A percentile compares a stretch with the other conserved stretches of the same genome.
Evolutionary conservation across 257 asterid genomes (phyloP).

Genomic region (Solanum sejunctum): DNA sequence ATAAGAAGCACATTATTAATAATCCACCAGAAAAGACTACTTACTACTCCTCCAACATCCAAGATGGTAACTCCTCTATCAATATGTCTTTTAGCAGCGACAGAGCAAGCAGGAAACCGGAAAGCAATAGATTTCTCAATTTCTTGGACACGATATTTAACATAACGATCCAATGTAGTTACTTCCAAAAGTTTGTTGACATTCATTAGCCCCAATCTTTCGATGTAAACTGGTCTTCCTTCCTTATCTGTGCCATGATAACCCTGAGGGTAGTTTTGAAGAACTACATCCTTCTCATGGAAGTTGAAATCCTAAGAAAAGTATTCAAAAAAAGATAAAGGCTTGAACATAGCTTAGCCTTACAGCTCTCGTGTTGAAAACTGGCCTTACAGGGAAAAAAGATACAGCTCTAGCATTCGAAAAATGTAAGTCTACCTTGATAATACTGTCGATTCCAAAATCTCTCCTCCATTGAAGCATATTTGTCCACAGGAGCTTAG

Average conservation of each 20-base stretch:
- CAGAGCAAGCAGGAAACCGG: constrained; percentile 49
- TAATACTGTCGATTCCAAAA: constrained; percentile 52
- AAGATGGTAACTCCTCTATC: constrained; percentile 32
- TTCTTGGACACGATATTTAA: constrained; percentile 37
- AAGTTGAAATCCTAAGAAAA: constrained; percentile 28
- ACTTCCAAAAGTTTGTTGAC: constrained; percentile 29
- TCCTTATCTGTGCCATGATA: constrained; percentile 44
- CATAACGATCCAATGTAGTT: constrained; percentile 34
- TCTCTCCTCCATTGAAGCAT: constrained; percentile 72
- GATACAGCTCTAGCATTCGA: not conserved
- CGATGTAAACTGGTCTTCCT: constrained; percentile 49
- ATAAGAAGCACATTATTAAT: not conserved
- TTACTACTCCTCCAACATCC: constrained; percentile 62
- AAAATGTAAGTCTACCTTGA: constrained; percentile 31
- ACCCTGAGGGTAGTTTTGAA: constrained; percentile 45
- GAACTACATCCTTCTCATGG: constrained; percentile 24
- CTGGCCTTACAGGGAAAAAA: not conserved
- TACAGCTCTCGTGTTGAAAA: too few relatives aligned
- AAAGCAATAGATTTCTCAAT: constrained; percentile 33
- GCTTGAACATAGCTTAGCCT: too few relatives aligned
- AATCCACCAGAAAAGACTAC: not conserved
- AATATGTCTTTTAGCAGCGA: constrained; percentile 30
- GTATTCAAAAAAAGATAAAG: not conserved
- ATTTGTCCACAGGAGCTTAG: constrained; percentile 67
- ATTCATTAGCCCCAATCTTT: constrained; percentile 43